Evolutionary conservation across 2,329 filamentous ascomycete genomes (phyloP).

Genomic region (Zasmidium cellare): DNA sequence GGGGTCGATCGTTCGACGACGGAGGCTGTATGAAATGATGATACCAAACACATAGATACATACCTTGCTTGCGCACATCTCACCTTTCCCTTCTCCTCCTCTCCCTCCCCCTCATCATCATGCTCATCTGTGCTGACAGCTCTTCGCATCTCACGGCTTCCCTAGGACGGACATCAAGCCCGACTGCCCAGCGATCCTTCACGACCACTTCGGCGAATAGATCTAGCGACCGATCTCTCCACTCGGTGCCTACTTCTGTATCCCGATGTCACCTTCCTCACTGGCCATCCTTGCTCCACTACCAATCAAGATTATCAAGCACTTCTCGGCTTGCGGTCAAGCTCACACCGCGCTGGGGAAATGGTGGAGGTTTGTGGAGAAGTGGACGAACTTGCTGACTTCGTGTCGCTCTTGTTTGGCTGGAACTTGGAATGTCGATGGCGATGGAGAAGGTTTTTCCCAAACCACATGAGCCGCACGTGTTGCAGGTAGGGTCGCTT

Average conservation of each 20-base stretch:
- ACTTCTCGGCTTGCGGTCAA: not conserved
- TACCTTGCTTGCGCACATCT: not conserved
- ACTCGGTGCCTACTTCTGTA: not conserved
- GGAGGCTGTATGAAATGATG: slow-evolving; percentile 11
- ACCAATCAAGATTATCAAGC: not conserved
- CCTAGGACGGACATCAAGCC: no score
- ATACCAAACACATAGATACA: slow-evolving; percentile 4
- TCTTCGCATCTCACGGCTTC: no score
- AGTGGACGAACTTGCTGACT: no score
- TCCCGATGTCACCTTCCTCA: not conserved
- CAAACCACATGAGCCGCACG: slow-evolving; percentile 4
- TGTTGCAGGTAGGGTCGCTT: not conserved
- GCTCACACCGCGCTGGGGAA: not conserved
- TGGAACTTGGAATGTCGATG: no score
- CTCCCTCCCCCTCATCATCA: not conserved
- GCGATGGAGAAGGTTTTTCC: no score
- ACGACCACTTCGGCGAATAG: not conserved
- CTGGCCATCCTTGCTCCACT: not conserved
- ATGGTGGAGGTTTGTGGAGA: not conserved
- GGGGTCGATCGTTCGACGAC: not conserved
- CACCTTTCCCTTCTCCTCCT: not conserved
- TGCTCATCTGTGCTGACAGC: not conserved
- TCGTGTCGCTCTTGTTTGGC: no score
- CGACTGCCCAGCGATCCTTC: not conserved
- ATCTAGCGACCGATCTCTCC: not conserved